Conservation (phyloP, 441 rosid genomes). For the Bocquillonia castaneifolia region DNA sequence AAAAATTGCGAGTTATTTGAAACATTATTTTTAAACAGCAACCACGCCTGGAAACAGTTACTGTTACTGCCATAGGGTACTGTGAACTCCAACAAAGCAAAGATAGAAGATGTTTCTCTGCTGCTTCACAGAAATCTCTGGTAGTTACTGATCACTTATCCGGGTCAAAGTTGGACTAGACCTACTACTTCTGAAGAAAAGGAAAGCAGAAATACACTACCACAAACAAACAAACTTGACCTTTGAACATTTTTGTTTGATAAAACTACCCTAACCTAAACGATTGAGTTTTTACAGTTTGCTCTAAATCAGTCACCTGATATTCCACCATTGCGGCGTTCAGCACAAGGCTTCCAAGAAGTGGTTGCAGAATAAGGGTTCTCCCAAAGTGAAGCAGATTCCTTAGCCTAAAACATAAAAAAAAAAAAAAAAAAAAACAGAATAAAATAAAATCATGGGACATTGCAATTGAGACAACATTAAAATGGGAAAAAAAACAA, state of each 20-base stretch:
- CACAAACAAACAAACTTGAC: no score
- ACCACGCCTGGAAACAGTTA: no score
- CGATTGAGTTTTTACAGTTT: not conserved
- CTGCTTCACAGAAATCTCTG: no score
- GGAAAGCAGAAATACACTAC: no score
- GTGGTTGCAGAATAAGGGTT: slow-evolving; percentile 92
- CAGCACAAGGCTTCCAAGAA: slow-evolving; percentile 99
- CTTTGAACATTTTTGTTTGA: not conserved
- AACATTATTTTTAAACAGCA: no score
- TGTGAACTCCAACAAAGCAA: no score
- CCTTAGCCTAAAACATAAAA: slow-evolving; percentile 61
- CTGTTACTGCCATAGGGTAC: no score
- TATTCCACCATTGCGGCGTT: slow-evolving; percentile 66
- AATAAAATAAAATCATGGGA: not conserved
- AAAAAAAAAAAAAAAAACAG: slow-evolving; percentile 2
- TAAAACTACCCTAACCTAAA: not conserved
- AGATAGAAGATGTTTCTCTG: no score
- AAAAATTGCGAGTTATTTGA: slow-evolving; percentile 1
- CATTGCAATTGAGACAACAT: slow-evolving; percentile 10
- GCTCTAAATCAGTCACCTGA: slow-evolving; percentile 43
- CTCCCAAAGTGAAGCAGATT: slow-evolving; percentile 91
- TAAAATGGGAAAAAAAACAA: slow-evolving; percentile 11
- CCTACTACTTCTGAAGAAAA: no score
- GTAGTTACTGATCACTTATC: no score
- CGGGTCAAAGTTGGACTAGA: no score